A percentile compares a stretch with the other conserved stretches of the same genome.
Evolutionary conservation across 2,329 filamentous ascomycete species (phyloP).

Genomic region (Fusarium papillatum): DNA sequence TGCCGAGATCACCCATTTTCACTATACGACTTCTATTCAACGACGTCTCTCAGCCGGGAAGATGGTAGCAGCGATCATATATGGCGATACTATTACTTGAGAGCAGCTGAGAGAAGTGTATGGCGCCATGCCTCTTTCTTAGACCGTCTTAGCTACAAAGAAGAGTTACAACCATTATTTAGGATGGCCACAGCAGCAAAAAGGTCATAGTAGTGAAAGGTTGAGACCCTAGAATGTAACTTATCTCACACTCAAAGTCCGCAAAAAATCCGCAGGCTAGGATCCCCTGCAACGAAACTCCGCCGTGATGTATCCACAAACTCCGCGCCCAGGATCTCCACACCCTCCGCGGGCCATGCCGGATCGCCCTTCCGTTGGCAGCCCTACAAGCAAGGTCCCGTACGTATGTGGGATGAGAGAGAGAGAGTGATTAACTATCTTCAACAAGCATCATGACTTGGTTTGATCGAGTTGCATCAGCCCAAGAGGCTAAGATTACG

Average conservation of each 20-base stretch:
- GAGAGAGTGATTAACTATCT: too few relatives aligned
- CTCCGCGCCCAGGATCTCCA: neutral
- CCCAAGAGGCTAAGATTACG: too few relatives aligned
- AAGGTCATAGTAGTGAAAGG: neutral
- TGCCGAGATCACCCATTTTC: neutral
- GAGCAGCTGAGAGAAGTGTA: constrained; percentile 41
- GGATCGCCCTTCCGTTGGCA: neutral
- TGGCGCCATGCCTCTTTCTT: constrained; percentile 29
- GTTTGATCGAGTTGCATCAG: too few relatives aligned
- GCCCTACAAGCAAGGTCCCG: neutral
- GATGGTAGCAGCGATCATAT: neutral
- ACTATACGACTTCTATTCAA: neutral
- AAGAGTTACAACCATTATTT: too few relatives aligned
- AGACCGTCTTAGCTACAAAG: neutral
- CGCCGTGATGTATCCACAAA: neutral
- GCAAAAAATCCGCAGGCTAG: neutral
- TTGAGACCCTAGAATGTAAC: neutral
- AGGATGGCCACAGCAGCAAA: neutral
- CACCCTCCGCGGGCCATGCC: neutral
- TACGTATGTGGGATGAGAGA: too few relatives aligned
- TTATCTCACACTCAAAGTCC: neutral
- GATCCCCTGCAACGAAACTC: neutral
- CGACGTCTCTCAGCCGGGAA: neutral
- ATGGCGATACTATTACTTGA: constrained; percentile 29
- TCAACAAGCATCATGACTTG: too few relatives aligned